These are phyloP conservation scores for Ilyonectria destructans DNA, from an alignment of 2,329 filamentous ascomycete genomes.

Conservation along the genomic window DNA sequence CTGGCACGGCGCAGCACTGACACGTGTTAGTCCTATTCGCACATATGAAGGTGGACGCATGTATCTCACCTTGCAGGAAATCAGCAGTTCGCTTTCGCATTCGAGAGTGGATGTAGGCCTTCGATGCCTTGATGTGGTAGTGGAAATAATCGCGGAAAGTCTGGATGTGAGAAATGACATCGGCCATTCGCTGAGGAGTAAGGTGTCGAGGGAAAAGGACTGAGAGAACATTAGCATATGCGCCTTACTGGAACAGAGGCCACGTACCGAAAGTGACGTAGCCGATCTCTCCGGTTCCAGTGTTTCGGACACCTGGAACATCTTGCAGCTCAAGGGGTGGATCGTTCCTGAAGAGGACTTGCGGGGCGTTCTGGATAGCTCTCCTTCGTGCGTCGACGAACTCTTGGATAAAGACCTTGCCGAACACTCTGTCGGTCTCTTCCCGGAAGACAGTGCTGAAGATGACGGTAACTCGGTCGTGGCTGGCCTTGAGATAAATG, in stretches of 20 bases:
- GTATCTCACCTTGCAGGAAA: slow-evolving; percentile 90
- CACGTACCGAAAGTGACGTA: slow-evolving; percentile 95
- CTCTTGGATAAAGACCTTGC: slow-evolving; percentile 98
- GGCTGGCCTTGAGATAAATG: slow-evolving; percentile 98
- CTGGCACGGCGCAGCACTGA: slow-evolving; percentile 94
- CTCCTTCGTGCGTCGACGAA: slow-evolving; percentile 96
- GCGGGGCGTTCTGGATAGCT: slow-evolving; percentile 97
- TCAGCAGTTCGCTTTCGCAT: slow-evolving; percentile 98
- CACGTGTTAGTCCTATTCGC: slow-evolving; percentile 47
- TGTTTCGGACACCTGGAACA: slow-evolving; percentile 85
- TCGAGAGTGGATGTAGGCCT: slow-evolving; percentile 98
- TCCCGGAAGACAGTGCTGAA: slow-evolving; percentile 99
- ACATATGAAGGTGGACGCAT: not conserved
- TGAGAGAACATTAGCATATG: slow-evolving; percentile 56
- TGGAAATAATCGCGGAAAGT: slow-evolving; percentile 99
- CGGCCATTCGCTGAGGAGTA: slow-evolving; percentile 89
- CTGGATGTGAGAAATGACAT: slow-evolving; percentile 99
- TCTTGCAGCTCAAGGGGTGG: slow-evolving; percentile 92
- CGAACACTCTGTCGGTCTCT: slow-evolving; percentile 97
- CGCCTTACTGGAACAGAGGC: not conserved
- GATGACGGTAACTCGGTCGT: slow-evolving; percentile 98
- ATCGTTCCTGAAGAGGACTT: slow-evolving; percentile 96
- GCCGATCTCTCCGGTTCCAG: slow-evolving; percentile 88
- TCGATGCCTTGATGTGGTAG: slow-evolving; percentile 99
- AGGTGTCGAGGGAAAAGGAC: slow-evolving; percentile 97